Evolutionary conservation across 2,329 filamentous ascomycete genomes (phyloP), one percentile per base, ranked within the genome.

Genomic region (Helminthosporium solani): DNA sequence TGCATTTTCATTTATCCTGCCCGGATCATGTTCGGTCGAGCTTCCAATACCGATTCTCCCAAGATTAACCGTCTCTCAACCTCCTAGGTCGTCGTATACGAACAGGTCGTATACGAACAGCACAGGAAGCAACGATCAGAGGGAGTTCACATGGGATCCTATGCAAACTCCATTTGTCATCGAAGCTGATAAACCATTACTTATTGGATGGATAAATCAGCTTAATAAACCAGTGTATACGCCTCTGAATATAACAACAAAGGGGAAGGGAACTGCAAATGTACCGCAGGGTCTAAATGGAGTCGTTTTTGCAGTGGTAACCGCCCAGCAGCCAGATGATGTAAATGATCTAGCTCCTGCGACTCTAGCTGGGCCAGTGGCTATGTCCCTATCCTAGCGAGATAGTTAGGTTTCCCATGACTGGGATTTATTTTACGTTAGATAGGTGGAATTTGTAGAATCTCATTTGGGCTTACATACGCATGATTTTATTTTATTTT

Each of bases 1-100:
- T 42, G 19, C 34, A 34, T 40, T 50, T 23, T 50, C 35, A 42
- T 50, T 50, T 42, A 50, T 50, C 18, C 9, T 33, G 23, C 47
- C 33, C n/a, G 33, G 42, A 31, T 47, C 27, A 40, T 50, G 25
- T 47, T 39, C 21, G 33, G 44, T 46, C 20, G 11, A 46, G 33
- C 20, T 53, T 53, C 36, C 33, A 28, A 50, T 50, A 38, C 47
- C 19, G 16, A 42, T 50, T 37, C 47, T 50, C 33, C 39, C 12
- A 25, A 42, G 38, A 35, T 41, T 50, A 42, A 43, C 38, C 15
- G 34, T 50, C 18, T 34, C 25, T 45, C 16, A 49, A 38, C 31
- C 23, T 39, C 27, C 34, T 39, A 43, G 39, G 5, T 28, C 33
- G 18, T 39, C 28, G 33, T 9, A 21, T 43, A 43, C 33, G 23